These are phyloP conservation scores for Neurospora cerealis DNA, from an alignment of 495 filamentous ascomycete genomes.

Conservation along the genomic window DNA sequence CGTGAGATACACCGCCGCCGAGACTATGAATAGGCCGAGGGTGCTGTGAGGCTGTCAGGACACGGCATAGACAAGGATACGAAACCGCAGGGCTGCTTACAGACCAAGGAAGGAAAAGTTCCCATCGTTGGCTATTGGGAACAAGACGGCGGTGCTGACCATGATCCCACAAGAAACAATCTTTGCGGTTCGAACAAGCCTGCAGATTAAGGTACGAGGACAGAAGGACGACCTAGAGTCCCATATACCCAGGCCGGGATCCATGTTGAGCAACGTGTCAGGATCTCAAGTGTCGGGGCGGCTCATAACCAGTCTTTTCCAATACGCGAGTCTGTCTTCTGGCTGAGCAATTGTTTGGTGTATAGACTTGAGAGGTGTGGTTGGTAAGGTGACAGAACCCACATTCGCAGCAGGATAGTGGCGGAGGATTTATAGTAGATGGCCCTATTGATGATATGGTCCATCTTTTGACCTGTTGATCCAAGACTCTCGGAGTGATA, in stretches of 20 bases:
- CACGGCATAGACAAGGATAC: not conserved
- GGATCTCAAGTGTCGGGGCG: not conserved
- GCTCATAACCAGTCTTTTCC: not conserved
- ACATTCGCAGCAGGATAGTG: not conserved
- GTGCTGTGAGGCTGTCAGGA: constrained; percentile 13
- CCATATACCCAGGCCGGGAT: not conserved
- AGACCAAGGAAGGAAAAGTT: constrained; percentile 16
- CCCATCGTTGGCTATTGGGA: constrained; percentile 16
- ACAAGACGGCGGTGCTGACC: constrained; percentile 24
- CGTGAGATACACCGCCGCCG: constrained; percentile 1
- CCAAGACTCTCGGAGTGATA: not conserved
- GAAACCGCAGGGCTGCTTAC: constrained; percentile 13
- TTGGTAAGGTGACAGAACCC: not conserved
- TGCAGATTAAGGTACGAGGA: not conserved
- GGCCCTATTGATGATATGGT: not conserved
- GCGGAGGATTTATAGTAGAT: not conserved
- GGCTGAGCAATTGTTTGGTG: not conserved
- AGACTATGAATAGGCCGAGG: constrained; percentile 17
- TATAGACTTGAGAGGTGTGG: not conserved
- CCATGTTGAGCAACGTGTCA: not conserved
- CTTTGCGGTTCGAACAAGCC: constrained; percentile 6
- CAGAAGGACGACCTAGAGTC: not conserved
- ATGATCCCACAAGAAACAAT: constrained; percentile 23
- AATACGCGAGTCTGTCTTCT: not conserved
- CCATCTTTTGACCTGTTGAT: not conserved